Percentiles rank a stretch among this genome's conserved stretches.
Conservation (phyloP, 768 basidiomycete genomes). For the Amyloporia xantha region DNA sequence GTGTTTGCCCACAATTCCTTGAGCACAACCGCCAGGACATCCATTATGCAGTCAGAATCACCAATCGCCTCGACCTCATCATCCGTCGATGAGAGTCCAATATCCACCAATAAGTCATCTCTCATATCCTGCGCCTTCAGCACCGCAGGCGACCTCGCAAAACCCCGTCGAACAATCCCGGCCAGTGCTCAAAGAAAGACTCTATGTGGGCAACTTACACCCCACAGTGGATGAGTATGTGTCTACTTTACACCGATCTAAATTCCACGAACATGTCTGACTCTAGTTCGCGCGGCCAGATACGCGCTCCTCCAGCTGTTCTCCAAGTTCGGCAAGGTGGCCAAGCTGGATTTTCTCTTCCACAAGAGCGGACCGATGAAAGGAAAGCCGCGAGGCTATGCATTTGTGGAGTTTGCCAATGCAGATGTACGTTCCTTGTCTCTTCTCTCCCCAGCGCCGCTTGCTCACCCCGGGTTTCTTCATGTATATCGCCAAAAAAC, state of each 20-base stretch:
- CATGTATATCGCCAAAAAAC: slow-evolving; percentile 13
- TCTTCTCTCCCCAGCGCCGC: slow-evolving; percentile 18
- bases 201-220: slow-evolving; percentile 89
- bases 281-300: slow-evolving; percentile 39
- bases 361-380: slow-evolving; percentile 86
- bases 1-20: too few relatives aligned
- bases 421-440: slow-evolving; percentile 60
- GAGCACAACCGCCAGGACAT: too few relatives aligned
- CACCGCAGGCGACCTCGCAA: slow-evolving; percentile 10
- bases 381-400: slow-evolving; percentile 94
- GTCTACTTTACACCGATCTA: slow-evolving; percentile 20
- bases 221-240: slow-evolving; percentile 82
- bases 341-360: slow-evolving; percentile 91
- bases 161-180: slow-evolving; percentile 18
- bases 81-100: neutral
- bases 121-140: slow-evolving; percentile 21
- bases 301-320: slow-evolving; percentile 87
- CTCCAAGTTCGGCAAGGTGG: slow-evolving; percentile 86
- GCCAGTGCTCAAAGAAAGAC: slow-evolving; percentile 53
- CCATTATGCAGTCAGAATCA: neutral
- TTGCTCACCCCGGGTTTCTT: slow-evolving; percentile 44
- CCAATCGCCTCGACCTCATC: slow-evolving; percentile 1
- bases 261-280: slow-evolving; percentile 1
- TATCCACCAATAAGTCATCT: slow-evolving; percentile 15
- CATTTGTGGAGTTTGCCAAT: slow-evolving; percentile 81